phyloP scores from a whole-genome alignment of 2,329 filamentous ascomycete species.

The Beauveria caledonica region DNA sequence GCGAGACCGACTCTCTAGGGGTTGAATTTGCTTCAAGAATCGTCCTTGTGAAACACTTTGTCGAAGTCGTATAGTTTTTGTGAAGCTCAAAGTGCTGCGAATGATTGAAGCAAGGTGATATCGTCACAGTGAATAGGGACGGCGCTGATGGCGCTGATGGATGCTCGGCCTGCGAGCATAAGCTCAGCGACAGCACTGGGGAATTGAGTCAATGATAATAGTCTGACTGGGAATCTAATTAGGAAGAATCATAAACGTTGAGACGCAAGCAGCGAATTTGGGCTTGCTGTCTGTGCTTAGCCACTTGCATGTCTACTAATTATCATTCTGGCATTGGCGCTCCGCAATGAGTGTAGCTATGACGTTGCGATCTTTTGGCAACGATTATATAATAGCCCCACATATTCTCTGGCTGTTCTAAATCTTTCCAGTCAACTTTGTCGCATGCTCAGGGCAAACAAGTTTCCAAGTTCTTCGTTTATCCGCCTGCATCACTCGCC shows the following conservation, averaged over 20 bases:
- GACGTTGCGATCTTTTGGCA: neutral
- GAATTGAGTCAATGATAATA: neutral
- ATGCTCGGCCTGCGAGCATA: neutral
- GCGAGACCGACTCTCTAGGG: neutral
- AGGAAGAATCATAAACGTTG: neutral
- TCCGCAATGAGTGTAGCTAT: slow-evolving; percentile 3
- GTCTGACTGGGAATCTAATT: neutral
- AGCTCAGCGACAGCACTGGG: neutral
- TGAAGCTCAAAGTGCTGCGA: neutral
- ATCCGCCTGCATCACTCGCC: slow-evolving; percentile 7
- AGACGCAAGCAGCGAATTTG: neutral
- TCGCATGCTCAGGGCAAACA: slow-evolving; percentile 10
- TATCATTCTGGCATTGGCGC: neutral
- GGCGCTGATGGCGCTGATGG: neutral
- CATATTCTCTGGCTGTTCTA: neutral
- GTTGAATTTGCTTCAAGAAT: neutral
- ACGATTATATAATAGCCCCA: slow-evolving; percentile 10
- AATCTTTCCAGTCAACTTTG: slow-evolving; percentile 7
- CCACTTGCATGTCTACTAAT: neutral
- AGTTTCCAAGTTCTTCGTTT: neutral
- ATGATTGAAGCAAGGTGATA: neutral
- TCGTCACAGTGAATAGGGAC: no score
- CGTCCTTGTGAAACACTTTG: neutral
- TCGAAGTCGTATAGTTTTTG: neutral
- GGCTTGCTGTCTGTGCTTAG: neutral